Base-by-base conservation (phyloP, 352 stramenopile genomes). In the Pseudoperonospora humuli region DNA sequence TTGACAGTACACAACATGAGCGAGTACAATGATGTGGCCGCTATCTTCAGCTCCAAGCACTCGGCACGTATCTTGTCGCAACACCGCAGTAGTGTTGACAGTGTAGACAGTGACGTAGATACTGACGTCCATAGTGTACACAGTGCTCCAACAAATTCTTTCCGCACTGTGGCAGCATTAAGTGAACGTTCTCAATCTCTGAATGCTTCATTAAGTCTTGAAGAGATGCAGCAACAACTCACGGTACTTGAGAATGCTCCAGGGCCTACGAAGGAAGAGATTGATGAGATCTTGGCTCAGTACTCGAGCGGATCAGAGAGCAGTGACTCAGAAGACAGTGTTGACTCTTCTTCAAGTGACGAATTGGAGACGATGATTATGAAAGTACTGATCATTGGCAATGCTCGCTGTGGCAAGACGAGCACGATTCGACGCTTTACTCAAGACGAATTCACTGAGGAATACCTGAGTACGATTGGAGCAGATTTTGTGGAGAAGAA, bases 391-490 rank as follows among this genome's bases (percentile, higher is more conserved):
- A 68, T 93, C 17, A 75, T 93, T 9, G 83, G 83, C 33, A 95
- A 93, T 32, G 81, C 81, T 23, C 85, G 84, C 11, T 93, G 81
- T 17, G 81, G 83, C n/a, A 95, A 95, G 60, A 91, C 83, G 5
- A 89, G 80, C 39, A 84, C 77, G 15, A 93, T 93, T 46, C 69
- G 75, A 14, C 70, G 77, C 3, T 89, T 85, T 28, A 82, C 86
- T 11, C 55, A 69, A 19, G 57, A 72, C 20, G 53, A 82, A 7
- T 95, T 93, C 32, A 73, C 50, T n/a, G 74, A 85, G n/a, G 63
- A 73, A 42, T 95, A 95, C 45, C 67, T 77, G 42, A 91, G 76
- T 39, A 95, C 83, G 9, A 86, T 95, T 31, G 83, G 83, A 35
- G 83, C 79, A 14, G 83, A 95, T 45, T 95, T 92, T 57, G 50